These are phyloP conservation scores for Monosporascus sp. DNA, from an alignment of 2,329 filamentous ascomycete species.

Conservation along the genomic window DNA sequence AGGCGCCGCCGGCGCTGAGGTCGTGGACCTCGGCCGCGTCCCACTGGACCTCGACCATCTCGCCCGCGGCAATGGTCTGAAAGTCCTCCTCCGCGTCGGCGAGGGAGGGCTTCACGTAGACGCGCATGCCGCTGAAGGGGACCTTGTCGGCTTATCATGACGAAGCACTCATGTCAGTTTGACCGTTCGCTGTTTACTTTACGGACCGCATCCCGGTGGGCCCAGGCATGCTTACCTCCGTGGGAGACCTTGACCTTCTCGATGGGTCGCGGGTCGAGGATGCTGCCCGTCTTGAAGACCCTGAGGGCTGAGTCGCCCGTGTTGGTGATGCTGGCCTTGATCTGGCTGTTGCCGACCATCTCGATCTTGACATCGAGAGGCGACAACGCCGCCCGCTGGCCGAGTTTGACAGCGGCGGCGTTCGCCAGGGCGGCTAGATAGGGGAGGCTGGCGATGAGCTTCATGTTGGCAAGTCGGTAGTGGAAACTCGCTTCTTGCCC, in stretches of 20 bases:
- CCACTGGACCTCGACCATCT: slow-evolving; percentile 2
- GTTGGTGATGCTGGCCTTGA: slow-evolving; percentile 46
- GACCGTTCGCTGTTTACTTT: not conserved
- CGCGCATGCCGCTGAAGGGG: slow-evolving; percentile 4
- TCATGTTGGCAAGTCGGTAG: not conserved
- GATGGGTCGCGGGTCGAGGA: slow-evolving; percentile 40
- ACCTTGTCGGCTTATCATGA: slow-evolving; percentile 2
- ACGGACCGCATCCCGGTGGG: not conserved
- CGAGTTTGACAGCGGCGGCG: not conserved
- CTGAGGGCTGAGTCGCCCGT: slow-evolving; percentile 39
- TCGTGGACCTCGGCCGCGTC: slow-evolving; percentile 7
- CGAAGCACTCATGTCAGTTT: too few species aligned
- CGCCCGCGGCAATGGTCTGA: slow-evolving; percentile 4
- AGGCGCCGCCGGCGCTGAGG: slow-evolving; percentile 6
- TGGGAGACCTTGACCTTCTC: slow-evolving; percentile 43
- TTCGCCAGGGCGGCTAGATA: not conserved
- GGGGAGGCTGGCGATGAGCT: not conserved
- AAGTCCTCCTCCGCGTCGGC: slow-evolving; percentile 5
- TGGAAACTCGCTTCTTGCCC: too few species aligned
- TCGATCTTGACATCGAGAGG: slow-evolving; percentile 33
- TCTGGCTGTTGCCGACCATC: slow-evolving; percentile 38
- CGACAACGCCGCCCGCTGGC: not conserved
- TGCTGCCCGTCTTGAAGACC: slow-evolving; percentile 43
- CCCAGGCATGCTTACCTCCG: slow-evolving; percentile 27
- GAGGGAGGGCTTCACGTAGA: slow-evolving; percentile 1